Percentiles rank a stretch among this genome's conserved stretches.
Evolutionary conservation across 441 rosid species (phyloP).

Genomic region (Bocquillonia castaneifolia): DNA sequence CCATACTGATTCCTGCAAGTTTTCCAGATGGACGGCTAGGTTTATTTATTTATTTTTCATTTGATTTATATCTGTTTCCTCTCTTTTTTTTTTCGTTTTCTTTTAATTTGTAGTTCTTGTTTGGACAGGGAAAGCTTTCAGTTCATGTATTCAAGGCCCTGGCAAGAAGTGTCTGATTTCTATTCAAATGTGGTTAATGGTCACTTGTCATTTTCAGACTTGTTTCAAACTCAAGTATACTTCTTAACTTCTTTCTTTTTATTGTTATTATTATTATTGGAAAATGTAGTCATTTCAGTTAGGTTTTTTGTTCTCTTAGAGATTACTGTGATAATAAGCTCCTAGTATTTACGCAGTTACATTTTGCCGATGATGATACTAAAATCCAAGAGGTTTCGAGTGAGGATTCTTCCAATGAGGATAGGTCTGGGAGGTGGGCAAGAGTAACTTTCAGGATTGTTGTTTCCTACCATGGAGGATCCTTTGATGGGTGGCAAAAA

Average conservation of each 20-base stretch:
- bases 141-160: constrained; percentile 71
- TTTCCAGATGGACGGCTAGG: constrained; percentile 73
- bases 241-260: background rate
- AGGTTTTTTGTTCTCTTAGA: too few species aligned
- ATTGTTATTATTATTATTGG: too few species aligned
- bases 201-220: constrained; percentile 30
- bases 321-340: too few species aligned
- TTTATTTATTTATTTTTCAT: background rate
- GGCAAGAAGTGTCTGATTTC: constrained; percentile 64
- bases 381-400: constrained; percentile 26
- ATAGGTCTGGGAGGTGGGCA: constrained; percentile 70
- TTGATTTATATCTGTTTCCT: background rate
- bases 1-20: constrained; percentile 64
- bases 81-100: background rate
- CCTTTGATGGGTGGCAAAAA: constrained; percentile 98
- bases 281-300: too few species aligned
- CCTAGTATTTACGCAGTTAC: constrained; percentile 30
- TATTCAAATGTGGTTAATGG: constrained; percentile 58
- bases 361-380: constrained; percentile 31
- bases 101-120: background rate
- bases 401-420: constrained; percentile 33
- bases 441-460: constrained; percentile 72
- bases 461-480: constrained; percentile 71
- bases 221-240: constrained; percentile 48
- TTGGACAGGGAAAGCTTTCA: constrained; percentile 57